Evolutionary conservation across 768 basidiomycete species (phyloP).

Genomic region (Lentinula guzmanii): DNA sequence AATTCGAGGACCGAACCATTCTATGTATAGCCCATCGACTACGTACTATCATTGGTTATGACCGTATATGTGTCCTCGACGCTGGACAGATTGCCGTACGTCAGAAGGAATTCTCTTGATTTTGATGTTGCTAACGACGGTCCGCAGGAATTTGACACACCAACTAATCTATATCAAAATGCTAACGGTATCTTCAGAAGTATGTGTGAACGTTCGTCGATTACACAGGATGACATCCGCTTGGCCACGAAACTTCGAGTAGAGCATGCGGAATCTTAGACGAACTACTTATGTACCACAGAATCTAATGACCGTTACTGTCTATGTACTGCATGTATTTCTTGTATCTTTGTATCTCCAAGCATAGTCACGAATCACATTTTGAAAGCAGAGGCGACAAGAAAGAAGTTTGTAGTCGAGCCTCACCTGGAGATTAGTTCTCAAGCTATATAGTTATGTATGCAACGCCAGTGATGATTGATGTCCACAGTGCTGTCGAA

Average conservation of each 20-base stretch:
- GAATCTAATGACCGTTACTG: background rate
- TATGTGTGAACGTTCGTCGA: slow-evolving; percentile 84
- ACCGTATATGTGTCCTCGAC: slow-evolving; percentile 85
- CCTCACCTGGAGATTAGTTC: too few species aligned
- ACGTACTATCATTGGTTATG: slow-evolving; percentile 77
- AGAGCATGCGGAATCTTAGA: background rate
- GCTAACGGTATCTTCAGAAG: slow-evolving; percentile 68
- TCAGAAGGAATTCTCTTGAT: slow-evolving; percentile 8
- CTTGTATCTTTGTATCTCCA: too few species aligned
- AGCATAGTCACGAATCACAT: too few species aligned
- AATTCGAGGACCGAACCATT: slow-evolving; percentile 81
- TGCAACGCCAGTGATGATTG: too few species aligned
- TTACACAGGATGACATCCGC: slow-evolving; percentile 65
- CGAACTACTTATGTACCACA: background rate
- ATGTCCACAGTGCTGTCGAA: too few species aligned
- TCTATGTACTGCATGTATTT: too few species aligned
- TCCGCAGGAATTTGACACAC: slow-evolving; percentile 74
- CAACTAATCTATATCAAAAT: slow-evolving; percentile 52
- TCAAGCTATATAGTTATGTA: too few species aligned
- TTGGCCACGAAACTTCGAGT: slow-evolving; percentile 26
- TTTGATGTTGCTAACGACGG: background rate
- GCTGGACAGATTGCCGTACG: slow-evolving; percentile 68
- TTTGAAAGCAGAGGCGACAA: too few species aligned
- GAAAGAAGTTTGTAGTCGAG: too few species aligned
- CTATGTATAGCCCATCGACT: slow-evolving; percentile 74